phyloP scores from a whole-genome alignment of 257 asterid species.

The Coffea canephora region DNA sequence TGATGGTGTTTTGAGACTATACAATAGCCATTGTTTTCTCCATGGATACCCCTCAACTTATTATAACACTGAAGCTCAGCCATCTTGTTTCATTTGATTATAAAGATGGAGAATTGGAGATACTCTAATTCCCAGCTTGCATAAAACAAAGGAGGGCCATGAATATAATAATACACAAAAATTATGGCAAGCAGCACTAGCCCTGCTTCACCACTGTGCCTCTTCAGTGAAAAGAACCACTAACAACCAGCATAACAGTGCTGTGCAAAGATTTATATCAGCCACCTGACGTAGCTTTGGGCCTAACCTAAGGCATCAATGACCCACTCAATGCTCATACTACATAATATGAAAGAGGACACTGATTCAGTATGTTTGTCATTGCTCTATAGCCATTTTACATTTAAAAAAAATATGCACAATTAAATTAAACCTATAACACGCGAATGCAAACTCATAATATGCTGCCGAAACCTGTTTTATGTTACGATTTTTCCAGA shows the following conservation, averaged over 20 bases:
- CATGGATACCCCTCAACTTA: too few relatives aligned
- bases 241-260: too few relatives aligned
- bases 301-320: too few relatives aligned
- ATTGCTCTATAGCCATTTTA: not conserved
- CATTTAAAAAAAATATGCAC: not conserved
- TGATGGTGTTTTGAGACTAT: not conserved
- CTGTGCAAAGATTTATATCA: too few relatives aligned
- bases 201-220: not conserved
- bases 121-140: too few relatives aligned
- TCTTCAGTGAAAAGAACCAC: not conserved
- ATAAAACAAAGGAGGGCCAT: not conserved
- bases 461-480: not conserved
- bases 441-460: not conserved
- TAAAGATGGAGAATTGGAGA: too few relatives aligned
- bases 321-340: too few relatives aligned
- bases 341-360: not conserved
- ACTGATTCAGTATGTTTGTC: not conserved
- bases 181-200: not conserved
- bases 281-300: too few relatives aligned
- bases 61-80: not conserved
- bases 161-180: not conserved
- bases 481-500: constrained; percentile 7
- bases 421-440: not conserved
- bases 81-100: not conserved
- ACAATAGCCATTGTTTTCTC: too few relatives aligned